Percentiles rank a stretch among this genome's conserved stretches.
Conservation (phyloP, 2,329 filamentous ascomycete genomes). For the Beauveria rudraprayagi region DNA sequence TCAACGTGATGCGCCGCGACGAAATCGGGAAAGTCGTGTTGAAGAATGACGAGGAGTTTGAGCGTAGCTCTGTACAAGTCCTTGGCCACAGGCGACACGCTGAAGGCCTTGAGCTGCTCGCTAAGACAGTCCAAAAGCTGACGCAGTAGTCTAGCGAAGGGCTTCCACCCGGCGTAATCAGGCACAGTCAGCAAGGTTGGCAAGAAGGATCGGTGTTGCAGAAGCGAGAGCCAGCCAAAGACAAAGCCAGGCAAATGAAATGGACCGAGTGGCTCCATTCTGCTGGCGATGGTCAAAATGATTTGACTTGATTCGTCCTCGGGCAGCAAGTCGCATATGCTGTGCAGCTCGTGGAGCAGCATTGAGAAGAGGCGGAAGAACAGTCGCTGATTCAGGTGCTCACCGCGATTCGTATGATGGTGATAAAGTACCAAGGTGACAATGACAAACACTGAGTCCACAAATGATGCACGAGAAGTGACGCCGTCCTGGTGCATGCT, state of each 20-base stretch:
- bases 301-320: constrained; percentile 60
- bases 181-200: constrained; percentile 64
- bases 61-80: constrained; percentile 79
- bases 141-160: constrained; percentile 66
- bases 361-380: constrained; percentile 87
- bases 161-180: constrained; percentile 64
- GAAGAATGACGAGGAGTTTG: constrained; percentile 74
- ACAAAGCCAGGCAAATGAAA: constrained; percentile 71
- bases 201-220: constrained; percentile 80
- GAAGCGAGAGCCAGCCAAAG: constrained; percentile 74
- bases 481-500: constrained; percentile 59
- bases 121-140: constrained; percentile 66
- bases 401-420: constrained; percentile 72
- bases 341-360: constrained; percentile 67
- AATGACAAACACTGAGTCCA: constrained; percentile 73
- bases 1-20: constrained; percentile 78
- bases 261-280: constrained; percentile 68
- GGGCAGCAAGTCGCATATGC: constrained; percentile 48
- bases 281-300: constrained; percentile 61
- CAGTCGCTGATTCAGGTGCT: constrained; percentile 76
- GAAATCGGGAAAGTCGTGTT: constrained; percentile 94
- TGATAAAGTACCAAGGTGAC: constrained; percentile 74
- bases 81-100: constrained; percentile 61
- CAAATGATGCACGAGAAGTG: constrained; percentile 58
- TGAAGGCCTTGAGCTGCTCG: constrained; percentile 68